Evolutionary conservation across 2,329 filamentous ascomycete species (phyloP), one percentile per base, ranked within the genome.

Genomic region (Paecilomyces variotii): DNA sequence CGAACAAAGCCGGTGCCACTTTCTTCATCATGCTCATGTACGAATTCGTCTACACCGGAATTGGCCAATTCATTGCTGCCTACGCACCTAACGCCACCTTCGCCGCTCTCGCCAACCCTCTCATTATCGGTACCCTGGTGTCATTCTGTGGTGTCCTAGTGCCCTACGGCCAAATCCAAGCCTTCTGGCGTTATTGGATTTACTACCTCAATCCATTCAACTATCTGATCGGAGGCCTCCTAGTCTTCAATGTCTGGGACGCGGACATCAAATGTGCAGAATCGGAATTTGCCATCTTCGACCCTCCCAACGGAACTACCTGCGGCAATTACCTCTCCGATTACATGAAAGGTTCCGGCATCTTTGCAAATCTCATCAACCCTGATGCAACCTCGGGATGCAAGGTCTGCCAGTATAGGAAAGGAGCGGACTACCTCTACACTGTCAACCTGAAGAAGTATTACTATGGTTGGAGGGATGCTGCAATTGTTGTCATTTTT

Each of bases 61-160:
- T 86, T 83, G 89, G 87, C 12, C 89, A 90, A 70, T 91, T 87
- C 84, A 88, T 92, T 63, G 87, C 86, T 58, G 88, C 90, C 0
- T 90, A 90, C 68, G 87, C 88, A 0, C 88, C 74, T 39, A 79
- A 78, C 61, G 74, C 89, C 0, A 84, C 80, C 56, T 90, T 90
- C 70, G 88, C 87, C 0, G 84, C 88, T 55, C 88, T 90, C 60
- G 84, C 84, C 52, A 89, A 90, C 67, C 87, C 87, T 0, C 86
- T 90, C 74, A 87, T 90, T 78, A 87, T 90, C 73, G 83, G 89
- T 67, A 82, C 87, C 72, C 86, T 89, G 62, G 79, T 80, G 11
- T 74, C 87, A 2, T 90, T 90, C 78, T 89, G 88, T 70, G 88
- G 88, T 56, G 84, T 90, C 11, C 81, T 90, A 1, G 80, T 86